Evolutionary conservation across 805 yeast species (phyloP).

Genomic region (Teunomyces gatunensis): DNA sequence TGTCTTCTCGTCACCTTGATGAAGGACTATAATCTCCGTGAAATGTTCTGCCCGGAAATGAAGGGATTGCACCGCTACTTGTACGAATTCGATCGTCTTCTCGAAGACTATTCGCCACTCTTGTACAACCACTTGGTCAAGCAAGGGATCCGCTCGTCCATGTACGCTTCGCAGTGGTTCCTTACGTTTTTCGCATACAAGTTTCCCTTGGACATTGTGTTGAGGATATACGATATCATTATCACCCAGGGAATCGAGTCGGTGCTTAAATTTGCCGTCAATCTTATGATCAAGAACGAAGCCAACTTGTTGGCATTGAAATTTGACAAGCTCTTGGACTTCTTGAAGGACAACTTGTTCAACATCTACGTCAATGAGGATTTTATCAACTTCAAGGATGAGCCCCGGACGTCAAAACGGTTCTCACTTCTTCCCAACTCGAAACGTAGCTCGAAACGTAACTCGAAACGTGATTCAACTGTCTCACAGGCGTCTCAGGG

Average conservation of each 20-base stretch:
- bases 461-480: slow-evolving; percentile 7
- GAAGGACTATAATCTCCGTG: slow-evolving; percentile 80
- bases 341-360: slow-evolving; percentile 76
- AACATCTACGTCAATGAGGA: slow-evolving; percentile 56
- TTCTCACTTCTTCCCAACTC: slow-evolving; percentile 25
- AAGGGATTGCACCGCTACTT: slow-evolving; percentile 83
- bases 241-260: slow-evolving; percentile 91
- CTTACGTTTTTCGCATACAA: slow-evolving; percentile 92
- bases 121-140: slow-evolving; percentile 73
- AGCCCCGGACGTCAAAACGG: slow-evolving; percentile 12
- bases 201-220: slow-evolving; percentile 85
- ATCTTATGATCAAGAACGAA: slow-evolving; percentile 71
- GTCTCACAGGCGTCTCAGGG: slow-evolving; percentile 8
- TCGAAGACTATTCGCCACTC: slow-evolving; percentile 74
- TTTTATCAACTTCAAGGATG: slow-evolving; percentile 19
- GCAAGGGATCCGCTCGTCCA: slow-evolving; percentile 86
- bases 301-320: slow-evolving; percentile 53
- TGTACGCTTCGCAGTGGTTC: slow-evolving; percentile 99
- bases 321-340: slow-evolving; percentile 76
- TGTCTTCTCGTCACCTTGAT: slow-evolving; percentile 75
- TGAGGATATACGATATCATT: slow-evolving; percentile 82
- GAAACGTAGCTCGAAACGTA: slow-evolving; percentile 17
- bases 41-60: slow-evolving; percentile 84
- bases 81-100: slow-evolving; percentile 85
- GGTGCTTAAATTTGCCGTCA: slow-evolving; percentile 77